Evolutionary conservation across 805 yeast species (phyloP), one percentile per base, ranked within the genome.

Genomic region (Diddensiella transvaalensis): DNA sequence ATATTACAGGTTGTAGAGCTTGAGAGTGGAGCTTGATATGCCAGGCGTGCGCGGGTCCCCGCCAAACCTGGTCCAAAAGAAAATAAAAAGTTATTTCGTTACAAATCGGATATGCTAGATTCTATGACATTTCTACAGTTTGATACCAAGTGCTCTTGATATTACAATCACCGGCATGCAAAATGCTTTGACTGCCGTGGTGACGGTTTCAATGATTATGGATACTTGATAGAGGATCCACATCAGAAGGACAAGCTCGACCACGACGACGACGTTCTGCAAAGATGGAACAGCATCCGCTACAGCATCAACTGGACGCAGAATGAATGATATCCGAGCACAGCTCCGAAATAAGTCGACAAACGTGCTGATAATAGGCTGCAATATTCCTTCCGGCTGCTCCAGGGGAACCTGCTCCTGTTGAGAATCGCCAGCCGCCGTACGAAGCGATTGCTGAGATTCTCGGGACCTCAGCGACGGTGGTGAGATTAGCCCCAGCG

Each of bases 141-240:
- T 52, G n/a, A 54, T 44, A 15, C 58, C 58, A 4, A 54, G 24
- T 10, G 58, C 35, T 6, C 56, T 55, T 18, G 58, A 57, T 17
- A 60, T 40, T 15, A 61, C 35, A 19, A 61, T 55, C 11, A 60
- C 53, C 17, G 65, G 65, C 54, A 60, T 51, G 44, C 64, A 60
- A 3, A 57, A 3, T 0, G 62, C 51, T 23, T 53, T 51, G 37
- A 61, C 51, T 3, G 59, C 56, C 11, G 57, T 54, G 17, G 63
- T 54, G 26, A 57, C 22, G 4, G 61, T 60, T 40, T 60, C 62
- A 22, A 60, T 46, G 10, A 62, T 41, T n/a, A 60, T 58, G 3
- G 61, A 59, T 5, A 60, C 52, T 42, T 60, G 63, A 53, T 60
- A 62, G 40, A 62, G 46, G n/a, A 61, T 46, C 59, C 62, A 60